Evolutionary conservation across 164 flowering plant genomes (phyloP), one percentile per base, ranked within the genome.

Genomic region (Magnolia kwangsiensis): DNA sequence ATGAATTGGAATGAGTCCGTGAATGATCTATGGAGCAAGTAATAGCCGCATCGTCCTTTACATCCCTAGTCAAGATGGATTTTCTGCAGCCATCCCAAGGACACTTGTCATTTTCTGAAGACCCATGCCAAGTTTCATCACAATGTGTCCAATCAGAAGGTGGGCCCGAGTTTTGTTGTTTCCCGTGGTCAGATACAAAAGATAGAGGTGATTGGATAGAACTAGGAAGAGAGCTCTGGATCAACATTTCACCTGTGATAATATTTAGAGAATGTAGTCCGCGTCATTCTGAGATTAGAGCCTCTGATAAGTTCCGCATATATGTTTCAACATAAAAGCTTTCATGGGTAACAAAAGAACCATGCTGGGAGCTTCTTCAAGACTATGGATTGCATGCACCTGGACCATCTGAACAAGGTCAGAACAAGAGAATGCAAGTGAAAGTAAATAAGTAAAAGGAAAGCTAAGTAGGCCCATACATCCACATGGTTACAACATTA

Each of bases 191-290:
- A 85, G 86, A 79, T 37, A 76, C 76, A 83, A 78, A 78, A 75
- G 80, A 78, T 74, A 83, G 69, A 78, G 80, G 67, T 75, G 81
- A 78, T 82, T 85, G 83, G 61, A 79, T 70, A 69, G 86, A 84
- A 82, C 77, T 78, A 83, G 79, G 83, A 82, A 83, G 78, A 71
- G 85, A 78, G 83, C 83, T 82, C 75, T 83, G 80, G 77, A 86
- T 78, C 85, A 86, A 74, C 86, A 87, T 87, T 80, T 87, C 86
- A 83, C 87, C 83, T 82, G 81, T 68, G 61, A 31, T 20, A 69
- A 49, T 69, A 74, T 76, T 59, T 50, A 55, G 31, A 72, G 51
- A 67, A 50, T 68, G 78, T 76, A 76, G 50, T 66, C 70, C 72
- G 64, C 69, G 31, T n/a, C 31, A 68, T 72, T 63, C 24, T 37